Conservation (phyloP, 306 rosid species). For the Vigna hirtella region DNA sequence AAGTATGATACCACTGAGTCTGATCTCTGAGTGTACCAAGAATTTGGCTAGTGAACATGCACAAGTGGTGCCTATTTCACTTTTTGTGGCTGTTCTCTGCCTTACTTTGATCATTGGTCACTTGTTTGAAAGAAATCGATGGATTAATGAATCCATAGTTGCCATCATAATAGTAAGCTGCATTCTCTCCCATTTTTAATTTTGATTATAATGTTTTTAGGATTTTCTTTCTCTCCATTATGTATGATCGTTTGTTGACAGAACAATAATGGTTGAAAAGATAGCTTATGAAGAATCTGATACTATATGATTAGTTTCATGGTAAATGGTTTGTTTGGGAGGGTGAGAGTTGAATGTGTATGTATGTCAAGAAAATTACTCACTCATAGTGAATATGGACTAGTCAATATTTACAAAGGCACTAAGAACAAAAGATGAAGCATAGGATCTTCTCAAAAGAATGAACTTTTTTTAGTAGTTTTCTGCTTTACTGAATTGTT, state of each 20-base stretch:
- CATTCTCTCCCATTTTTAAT: neutral
- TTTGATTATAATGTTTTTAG: neutral
- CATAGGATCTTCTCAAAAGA: neutral
- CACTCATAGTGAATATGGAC: neutral
- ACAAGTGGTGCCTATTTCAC: constrained; percentile 68
- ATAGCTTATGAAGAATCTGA: neutral
- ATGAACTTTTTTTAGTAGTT: neutral
- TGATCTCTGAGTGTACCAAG: constrained; percentile 6
- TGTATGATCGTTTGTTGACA: neutral
- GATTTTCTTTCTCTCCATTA: neutral
- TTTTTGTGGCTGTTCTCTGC: constrained; percentile 83
- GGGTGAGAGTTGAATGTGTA: neutral
- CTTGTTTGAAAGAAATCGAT: constrained; percentile 74
- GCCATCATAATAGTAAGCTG: constrained; percentile 74
- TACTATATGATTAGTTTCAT: neutral
- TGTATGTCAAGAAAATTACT: neutral
- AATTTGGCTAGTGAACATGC: constrained; percentile 65
- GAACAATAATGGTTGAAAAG: neutral
- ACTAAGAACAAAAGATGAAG: neutral
- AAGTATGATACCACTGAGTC: constrained; percentile 24
- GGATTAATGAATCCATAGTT: constrained; percentile 89
- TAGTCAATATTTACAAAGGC: neutral
- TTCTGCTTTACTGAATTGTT: neutral
- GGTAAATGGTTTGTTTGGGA: neutral
- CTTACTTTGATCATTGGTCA: constrained; percentile 77